Conservation (phyloP, 2,329 filamentous ascomycete genomes). For the Colletotrichum aenigma region DNA sequence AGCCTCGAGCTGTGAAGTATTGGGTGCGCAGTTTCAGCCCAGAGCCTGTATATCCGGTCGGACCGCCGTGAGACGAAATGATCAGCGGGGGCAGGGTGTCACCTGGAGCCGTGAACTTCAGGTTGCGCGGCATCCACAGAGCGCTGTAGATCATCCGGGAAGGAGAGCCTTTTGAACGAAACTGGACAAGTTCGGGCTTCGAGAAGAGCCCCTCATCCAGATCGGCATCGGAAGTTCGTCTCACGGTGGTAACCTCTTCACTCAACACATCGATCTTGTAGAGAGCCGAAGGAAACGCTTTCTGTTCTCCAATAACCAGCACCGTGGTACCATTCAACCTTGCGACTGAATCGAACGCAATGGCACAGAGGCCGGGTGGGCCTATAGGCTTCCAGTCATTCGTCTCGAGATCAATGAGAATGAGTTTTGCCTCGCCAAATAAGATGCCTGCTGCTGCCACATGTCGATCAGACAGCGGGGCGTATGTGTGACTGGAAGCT, state of each 20-base stretch:
- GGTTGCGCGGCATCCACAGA: constrained; percentile 54
- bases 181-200: constrained; percentile 36
- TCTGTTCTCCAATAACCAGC: constrained; percentile 40
- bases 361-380: constrained; percentile 23
- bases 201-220: constrained; percentile 38
- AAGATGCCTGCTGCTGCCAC: constrained; percentile 37
- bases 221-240: constrained; percentile 34
- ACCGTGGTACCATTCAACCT: constrained; percentile 37
- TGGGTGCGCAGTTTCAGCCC: constrained; percentile 50
- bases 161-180: constrained; percentile 29
- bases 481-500: constrained; percentile 39
- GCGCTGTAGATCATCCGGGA: constrained; percentile 45
- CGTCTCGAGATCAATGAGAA: constrained; percentile 41
- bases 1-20: constrained; percentile 59
- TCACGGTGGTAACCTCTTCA: constrained; percentile 29
- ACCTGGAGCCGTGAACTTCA: constrained; percentile 39
- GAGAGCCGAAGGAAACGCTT: constrained; percentile 31
- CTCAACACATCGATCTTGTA: constrained; percentile 35
- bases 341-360: constrained; percentile 37
- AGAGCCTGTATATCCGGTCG: constrained; percentile 45
- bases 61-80: constrained; percentile 55
- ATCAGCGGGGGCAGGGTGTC: constrained; percentile 51
- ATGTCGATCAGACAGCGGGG: constrained; percentile 36
- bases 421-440: constrained; percentile 36
- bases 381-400: constrained; percentile 33